Conservation (phyloP, 345 rosid species). For the Eutrema heterophyllum region DNA sequence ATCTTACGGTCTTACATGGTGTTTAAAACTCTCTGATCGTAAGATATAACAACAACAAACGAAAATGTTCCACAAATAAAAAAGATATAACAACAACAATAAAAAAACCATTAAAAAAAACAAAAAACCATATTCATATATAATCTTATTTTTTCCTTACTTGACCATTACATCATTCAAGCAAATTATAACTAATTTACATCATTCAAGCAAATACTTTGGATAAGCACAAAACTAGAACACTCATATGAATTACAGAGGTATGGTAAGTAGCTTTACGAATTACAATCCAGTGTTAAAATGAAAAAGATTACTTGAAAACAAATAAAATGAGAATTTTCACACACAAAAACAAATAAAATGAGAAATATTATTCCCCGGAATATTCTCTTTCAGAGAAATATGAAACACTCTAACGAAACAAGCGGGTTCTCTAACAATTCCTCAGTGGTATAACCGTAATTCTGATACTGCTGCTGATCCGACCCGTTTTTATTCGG, state of each 20-base stretch:
- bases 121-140: not conserved
- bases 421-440: slow-evolving; percentile 79
- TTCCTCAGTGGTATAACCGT: slow-evolving; percentile 35
- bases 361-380: not conserved
- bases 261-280: not conserved
- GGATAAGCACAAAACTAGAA: not conserved
- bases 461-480: not conserved
- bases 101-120: too few relatives aligned
- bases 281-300: not conserved
- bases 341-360: too few relatives aligned
- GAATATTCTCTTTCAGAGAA: slow-evolving; percentile 39
- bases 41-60: too few relatives aligned
- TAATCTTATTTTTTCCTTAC: not conserved
- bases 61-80: too few relatives aligned
- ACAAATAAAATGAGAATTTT: too few relatives aligned
- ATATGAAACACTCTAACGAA: slow-evolving; percentile 86
- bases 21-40: too few relatives aligned
- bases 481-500: slow-evolving; percentile 22
- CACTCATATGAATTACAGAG: slow-evolving; percentile 16
- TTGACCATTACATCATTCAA: not conserved
- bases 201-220: not conserved
- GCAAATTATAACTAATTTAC: not conserved
- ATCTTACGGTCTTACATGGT: too few relatives aligned
- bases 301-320: not conserved
- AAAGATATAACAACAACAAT: too few relatives aligned